These are phyloP conservation scores for Trichocladium uniseriatum DNA, from an alignment of 495 filamentous ascomycete genomes.

Conservation along the genomic window DNA sequence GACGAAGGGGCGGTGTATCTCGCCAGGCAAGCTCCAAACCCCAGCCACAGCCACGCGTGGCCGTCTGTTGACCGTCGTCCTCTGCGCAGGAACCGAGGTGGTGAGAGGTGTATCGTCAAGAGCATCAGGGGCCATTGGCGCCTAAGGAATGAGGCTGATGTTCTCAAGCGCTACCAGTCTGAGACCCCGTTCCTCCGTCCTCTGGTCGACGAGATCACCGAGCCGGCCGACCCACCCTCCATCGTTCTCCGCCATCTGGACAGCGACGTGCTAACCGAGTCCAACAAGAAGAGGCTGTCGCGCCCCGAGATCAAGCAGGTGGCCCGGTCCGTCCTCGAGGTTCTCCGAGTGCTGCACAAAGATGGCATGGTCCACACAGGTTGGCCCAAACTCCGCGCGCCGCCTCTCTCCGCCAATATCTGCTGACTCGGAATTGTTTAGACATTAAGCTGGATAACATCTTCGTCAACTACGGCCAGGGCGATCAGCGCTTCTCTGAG, in stretches of 20 bases:
- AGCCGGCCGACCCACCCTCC: constrained; percentile 31
- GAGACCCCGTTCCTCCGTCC: constrained; percentile 26
- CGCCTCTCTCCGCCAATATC: neutral
- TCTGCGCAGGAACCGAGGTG: constrained; percentile 16
- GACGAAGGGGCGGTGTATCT: constrained; percentile 28
- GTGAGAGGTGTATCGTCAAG: constrained; percentile 31
- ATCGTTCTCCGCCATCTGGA: constrained; percentile 38
- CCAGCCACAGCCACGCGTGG: too few relatives aligned
- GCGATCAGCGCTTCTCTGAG: constrained; percentile 26
- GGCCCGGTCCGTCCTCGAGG: constrained; percentile 31
- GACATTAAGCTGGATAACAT: constrained; percentile 36
- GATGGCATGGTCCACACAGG: constrained; percentile 35
- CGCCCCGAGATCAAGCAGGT: constrained; percentile 35
- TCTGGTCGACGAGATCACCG: constrained; percentile 33
- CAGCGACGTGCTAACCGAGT: constrained; percentile 28
- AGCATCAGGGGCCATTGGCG: constrained; percentile 27
- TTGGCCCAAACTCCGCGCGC: neutral
- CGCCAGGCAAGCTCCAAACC: constrained; percentile 29
- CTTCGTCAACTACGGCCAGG: constrained; percentile 30
- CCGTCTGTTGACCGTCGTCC: neutral
- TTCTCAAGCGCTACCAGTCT: constrained; percentile 33
- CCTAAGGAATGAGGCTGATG: constrained; percentile 34
- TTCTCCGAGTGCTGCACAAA: constrained; percentile 30
- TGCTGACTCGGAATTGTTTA: neutral
- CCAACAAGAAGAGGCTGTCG: constrained; percentile 27